Evolutionary conservation across 225 moss, liverwort and hornwort species (phyloP), one percentile per base, ranked within the genome.

Genomic region (Polytrichum formosum): DNA sequence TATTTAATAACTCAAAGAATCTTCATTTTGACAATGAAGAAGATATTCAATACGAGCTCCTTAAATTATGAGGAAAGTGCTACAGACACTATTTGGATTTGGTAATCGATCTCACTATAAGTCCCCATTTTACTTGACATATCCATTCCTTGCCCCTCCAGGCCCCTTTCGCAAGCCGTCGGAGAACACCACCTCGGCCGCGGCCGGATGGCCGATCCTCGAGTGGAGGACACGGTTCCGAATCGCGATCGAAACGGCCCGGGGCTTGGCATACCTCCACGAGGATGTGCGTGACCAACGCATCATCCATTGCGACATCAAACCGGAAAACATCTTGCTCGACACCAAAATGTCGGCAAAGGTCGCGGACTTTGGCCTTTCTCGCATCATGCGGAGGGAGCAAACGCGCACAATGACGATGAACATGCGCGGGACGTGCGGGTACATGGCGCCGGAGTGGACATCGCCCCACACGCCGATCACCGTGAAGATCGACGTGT

Each of bases 271-370:
- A 17, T 80, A 80, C 53, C 73, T 86, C 4, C 86, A 86, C 66
- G 75, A 86, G 53, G 86, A 70, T 7, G 72, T 79, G 59, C 67
- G 77, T 21, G 67, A 66, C 28, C 59, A 60, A 54, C 62, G 75
- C 31, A 80, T 86, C 17, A 75, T 86, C 21, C 86, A 86, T 60
- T 72, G 71, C 66, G 77, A 82, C 56, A 31, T 86, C 2, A 82
- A 80, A 27, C 82, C 82, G 17, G 82, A 82, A 56, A 86, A 82
- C 56, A 80, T 86, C 67, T 30, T 82, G 6, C 28, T 86, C 54
- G 86, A 86, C 56, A 58, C 68, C 9, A 68, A 67, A 5, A 75
- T 77, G 18, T 77, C 65, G 21, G 82, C 82, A 1, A 82, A 86
- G 69, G 73, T 86, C 7, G 74, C 86, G 1, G 82, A 86, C 63